Evolutionary conservation across 495 filamentous ascomycete genomes (phyloP).

Genomic region (Penicillium steckii): DNA sequence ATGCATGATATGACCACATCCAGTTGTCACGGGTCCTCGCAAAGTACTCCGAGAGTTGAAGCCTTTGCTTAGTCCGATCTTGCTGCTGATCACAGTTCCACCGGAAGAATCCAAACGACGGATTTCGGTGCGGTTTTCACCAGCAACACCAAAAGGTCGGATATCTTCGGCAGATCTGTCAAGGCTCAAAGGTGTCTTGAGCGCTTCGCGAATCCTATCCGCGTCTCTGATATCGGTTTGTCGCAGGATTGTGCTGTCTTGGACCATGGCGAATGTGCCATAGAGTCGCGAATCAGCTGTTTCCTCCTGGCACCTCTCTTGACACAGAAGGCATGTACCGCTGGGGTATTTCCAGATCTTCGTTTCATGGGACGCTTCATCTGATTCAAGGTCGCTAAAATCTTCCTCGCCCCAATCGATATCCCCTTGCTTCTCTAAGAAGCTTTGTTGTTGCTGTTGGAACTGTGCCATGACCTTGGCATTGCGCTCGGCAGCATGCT

Average conservation of each 20-base stretch:
- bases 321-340: constrained; percentile 92
- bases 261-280: constrained; percentile 87
- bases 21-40: constrained; percentile 81
- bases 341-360: constrained; percentile 91
- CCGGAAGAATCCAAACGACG: constrained; percentile 72
- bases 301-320: constrained; percentile 97
- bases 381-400: constrained; percentile 66
- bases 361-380: constrained; percentile 54
- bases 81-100: constrained; percentile 65
- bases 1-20: constrained; percentile 99
- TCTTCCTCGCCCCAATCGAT: constrained; percentile 84
- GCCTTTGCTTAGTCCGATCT: constrained; percentile 83
- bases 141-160: constrained; percentile 85
- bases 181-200: constrained; percentile 71
- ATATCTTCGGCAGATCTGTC: constrained; percentile 79
- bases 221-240: constrained; percentile 78
- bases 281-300: constrained; percentile 86
- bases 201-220: constrained; percentile 81
- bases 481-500: constrained; percentile 82
- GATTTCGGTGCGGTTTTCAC: constrained; percentile 77
- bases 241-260: constrained; percentile 81
- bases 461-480: constrained; percentile 95
- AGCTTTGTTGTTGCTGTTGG: constrained; percentile 93
- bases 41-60: constrained; percentile 67
- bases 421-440: constrained; percentile 79